These are phyloP conservation scores for Aspergillus conjunctus DNA, from an alignment of 495 filamentous ascomycete species.

Conservation along the genomic window DNA sequence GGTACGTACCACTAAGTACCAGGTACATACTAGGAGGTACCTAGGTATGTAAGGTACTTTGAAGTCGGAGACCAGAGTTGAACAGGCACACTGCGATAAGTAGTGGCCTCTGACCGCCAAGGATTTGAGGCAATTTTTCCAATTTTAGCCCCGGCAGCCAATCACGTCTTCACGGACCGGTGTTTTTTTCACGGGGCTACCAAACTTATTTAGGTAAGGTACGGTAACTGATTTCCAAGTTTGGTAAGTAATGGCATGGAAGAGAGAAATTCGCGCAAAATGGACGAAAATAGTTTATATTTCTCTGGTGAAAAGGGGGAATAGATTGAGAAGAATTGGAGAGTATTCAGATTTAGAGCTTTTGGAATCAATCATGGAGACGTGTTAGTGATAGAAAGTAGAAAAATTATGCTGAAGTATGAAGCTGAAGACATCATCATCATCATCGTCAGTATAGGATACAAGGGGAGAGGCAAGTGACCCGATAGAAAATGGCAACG, in stretches of 20 bases:
- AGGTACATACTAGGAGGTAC: neutral
- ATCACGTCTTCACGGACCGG: conserved; percentile 19
- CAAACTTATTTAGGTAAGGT: conserved; percentile 9
- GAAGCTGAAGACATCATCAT: too few species aligned
- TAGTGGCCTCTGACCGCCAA: neutral
- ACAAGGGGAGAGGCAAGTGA: neutral
- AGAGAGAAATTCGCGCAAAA: neutral
- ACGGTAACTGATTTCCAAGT: conserved; percentile 3
- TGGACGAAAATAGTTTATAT: neutral
- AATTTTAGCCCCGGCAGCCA: conserved; percentile 23
- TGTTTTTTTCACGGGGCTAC: conserved; percentile 22
- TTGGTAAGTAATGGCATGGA: neutral
- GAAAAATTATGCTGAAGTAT: neutral
- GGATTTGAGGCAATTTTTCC: conserved; percentile 28
- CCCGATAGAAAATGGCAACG: conserved; percentile 4
- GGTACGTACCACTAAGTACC: too few species aligned
- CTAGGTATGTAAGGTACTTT: neutral
- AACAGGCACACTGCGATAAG: conserved; percentile 16
- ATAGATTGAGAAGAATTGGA: conserved; percentile 3
- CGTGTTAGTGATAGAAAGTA: neutral
- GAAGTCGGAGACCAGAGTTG: neutral
- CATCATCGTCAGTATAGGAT: too few species aligned
- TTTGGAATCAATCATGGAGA: too few species aligned
- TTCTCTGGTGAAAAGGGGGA: neutral
- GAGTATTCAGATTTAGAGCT: too few species aligned